Evolutionary conservation across 371 early-diverging fungal species (phyloP).

Genomic region (Phascolomyces articulosus): DNA sequence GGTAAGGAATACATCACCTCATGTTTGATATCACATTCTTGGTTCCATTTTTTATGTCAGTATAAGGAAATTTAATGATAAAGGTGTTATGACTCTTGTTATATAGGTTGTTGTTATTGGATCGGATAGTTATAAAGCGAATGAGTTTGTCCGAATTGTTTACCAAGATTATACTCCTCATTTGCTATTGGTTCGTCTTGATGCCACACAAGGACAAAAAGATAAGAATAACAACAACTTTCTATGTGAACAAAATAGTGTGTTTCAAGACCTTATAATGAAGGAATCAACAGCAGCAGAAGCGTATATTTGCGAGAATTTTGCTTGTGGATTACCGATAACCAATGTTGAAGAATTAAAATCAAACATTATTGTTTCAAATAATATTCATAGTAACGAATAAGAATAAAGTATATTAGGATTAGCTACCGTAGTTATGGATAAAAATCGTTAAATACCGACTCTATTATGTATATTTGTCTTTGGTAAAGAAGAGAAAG

Average conservation of each 20-base stretch:
- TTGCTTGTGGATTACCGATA: constrained; percentile 53
- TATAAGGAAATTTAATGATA: too few species aligned
- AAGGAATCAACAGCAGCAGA: background rate
- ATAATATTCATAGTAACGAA: too few species aligned
- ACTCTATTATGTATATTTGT: too few species aligned
- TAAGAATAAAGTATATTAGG: too few species aligned
- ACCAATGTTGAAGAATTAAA: constrained; percentile 11
- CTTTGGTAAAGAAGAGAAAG: too few species aligned
- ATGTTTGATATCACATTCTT: too few species aligned
- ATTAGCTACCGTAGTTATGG: too few species aligned
- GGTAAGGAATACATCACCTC: constrained; percentile 25
- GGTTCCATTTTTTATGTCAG: too few species aligned
- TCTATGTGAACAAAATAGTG: constrained; percentile 26
- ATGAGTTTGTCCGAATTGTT: background rate
- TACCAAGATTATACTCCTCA: background rate
- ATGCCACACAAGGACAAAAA: constrained; percentile 19
- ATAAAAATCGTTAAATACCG: too few species aligned
- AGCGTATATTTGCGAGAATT: constrained; percentile 51
- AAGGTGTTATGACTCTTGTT: too few species aligned
- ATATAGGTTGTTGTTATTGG: background rate
- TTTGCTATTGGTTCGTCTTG: constrained; percentile 11
- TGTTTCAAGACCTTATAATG: constrained; percentile 26
- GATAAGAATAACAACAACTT: constrained; percentile 25
- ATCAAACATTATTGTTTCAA: too few species aligned
- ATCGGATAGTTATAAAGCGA: background rate